phyloP scores from a whole-genome alignment of 2,329 filamentous ascomycete species.

The Scleromitrula shiraiana region DNA sequence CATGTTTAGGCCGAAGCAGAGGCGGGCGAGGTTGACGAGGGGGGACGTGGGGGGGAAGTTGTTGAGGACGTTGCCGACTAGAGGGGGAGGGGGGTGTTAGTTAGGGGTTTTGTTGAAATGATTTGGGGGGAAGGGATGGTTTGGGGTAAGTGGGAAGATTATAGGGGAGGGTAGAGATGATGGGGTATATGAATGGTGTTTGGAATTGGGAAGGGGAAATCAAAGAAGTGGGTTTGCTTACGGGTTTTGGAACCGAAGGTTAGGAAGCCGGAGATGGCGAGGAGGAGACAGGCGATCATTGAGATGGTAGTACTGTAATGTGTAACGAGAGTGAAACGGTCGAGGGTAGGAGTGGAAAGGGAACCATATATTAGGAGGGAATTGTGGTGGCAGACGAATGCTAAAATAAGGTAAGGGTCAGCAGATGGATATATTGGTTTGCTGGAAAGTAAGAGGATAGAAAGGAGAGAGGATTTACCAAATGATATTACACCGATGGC shows the following conservation, averaged over 20 bases:
- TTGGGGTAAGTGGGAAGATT: too few species aligned
- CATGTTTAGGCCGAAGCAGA: slow-evolving; percentile 98
- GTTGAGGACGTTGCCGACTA: slow-evolving; percentile 95
- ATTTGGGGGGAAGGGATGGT: too few species aligned
- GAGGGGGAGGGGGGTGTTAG: too few species aligned
- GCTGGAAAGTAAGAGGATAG: slow-evolving; percentile 15
- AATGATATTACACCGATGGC: slow-evolving; percentile 98
- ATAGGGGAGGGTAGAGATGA: too few species aligned
- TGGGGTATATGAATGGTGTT: too few species aligned
- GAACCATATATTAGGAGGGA: slow-evolving; percentile 96
- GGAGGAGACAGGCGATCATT: slow-evolving; percentile 80
- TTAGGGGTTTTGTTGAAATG: too few species aligned
- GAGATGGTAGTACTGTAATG: slow-evolving; percentile 89
- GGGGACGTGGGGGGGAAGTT: slow-evolving; percentile 89
- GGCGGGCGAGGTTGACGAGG: slow-evolving; percentile 87
- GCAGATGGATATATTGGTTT: too few species aligned
- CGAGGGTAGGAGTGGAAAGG: slow-evolving; percentile 84
- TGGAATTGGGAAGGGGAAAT: too few species aligned
- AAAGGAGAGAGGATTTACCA: slow-evolving; percentile 44
- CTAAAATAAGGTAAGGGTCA: slow-evolving; percentile 29
- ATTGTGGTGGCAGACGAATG: slow-evolving; percentile 80
- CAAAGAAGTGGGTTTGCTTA: too few species aligned
- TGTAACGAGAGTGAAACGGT: slow-evolving; percentile 87
- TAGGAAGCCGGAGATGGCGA: slow-evolving; percentile 85
- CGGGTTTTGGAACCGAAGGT: slow-evolving; percentile 86